Evolutionary conservation across 2,329 filamentous ascomycete genomes (phyloP).

Genomic region (Aspergillus ochraceus): DNA sequence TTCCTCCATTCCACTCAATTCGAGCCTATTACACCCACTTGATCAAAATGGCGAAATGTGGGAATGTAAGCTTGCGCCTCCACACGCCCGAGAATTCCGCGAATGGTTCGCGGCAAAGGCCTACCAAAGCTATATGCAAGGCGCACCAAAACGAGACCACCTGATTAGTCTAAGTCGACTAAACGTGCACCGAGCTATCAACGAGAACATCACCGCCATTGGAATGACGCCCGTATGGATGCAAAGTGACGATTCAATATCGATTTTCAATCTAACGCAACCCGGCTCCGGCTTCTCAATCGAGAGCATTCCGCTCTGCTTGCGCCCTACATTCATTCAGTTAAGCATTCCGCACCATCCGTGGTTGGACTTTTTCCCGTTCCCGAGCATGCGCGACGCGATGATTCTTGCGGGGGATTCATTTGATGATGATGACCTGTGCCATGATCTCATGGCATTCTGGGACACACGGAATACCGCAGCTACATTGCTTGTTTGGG

Average conservation of each 20-base stretch:
- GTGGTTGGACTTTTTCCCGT: slow-evolving; percentile 32
- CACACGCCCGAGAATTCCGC: slow-evolving; percentile 5
- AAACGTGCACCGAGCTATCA: slow-evolving; percentile 37
- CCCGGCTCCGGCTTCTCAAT: neutral
- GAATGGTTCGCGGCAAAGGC: too few species aligned
- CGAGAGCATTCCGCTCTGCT: slow-evolving; percentile 20
- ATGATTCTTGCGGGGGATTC: slow-evolving; percentile 29
- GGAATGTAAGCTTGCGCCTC: neutral
- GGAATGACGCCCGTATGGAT: slow-evolving; percentile 24
- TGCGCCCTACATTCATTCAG: slow-evolving; percentile 42
- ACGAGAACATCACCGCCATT: slow-evolving; percentile 28
- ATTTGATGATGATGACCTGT: slow-evolving; percentile 26
- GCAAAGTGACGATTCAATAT: slow-evolving; percentile 23
- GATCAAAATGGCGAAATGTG: too few species aligned
- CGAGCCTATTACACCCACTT: too few species aligned
- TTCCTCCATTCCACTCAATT: too few species aligned
- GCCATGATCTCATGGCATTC: slow-evolving; percentile 39
- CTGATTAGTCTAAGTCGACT: slow-evolving; percentile 34
- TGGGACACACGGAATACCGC: slow-evolving; percentile 20
- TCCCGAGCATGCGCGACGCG: slow-evolving; percentile 42
- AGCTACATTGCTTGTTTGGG: slow-evolving; percentile 49
- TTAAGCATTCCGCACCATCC: slow-evolving; percentile 41
- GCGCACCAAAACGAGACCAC: slow-evolving; percentile 13
- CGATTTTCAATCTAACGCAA: slow-evolving; percentile 20
- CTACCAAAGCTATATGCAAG: neutral